Base-by-base conservation (phyloP, 176 grass and related monocot genomes). In the Oryza officinalis region DNA sequence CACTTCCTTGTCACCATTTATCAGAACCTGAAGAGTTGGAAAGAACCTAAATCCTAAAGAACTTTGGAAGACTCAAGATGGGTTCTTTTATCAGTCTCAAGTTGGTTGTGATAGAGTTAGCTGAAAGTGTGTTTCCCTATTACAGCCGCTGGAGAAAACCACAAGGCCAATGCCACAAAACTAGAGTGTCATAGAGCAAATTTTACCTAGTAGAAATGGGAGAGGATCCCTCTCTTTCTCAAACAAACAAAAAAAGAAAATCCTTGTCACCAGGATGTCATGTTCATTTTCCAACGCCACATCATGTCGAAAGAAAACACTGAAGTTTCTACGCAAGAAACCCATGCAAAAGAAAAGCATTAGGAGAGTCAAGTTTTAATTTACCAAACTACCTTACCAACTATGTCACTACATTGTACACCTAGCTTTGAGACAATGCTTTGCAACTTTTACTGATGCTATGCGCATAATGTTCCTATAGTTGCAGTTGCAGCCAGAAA, bases 351-450 rank as follows among this genome's bases (percentile, higher is more conserved):
- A 6, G 17, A 31, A 63, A 83, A 64, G 25, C 22, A 52, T 30
- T 77, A 43, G 5, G 31, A 72, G 73, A 32, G 50, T 54, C 4
- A 65, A 50, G 10, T 77, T 23, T 40, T 37, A 49, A 52, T 72
- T 35, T 64, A 65, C 38, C 23, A 71, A 81, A 89, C 10, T 13
- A 64, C 43, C 50, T 64, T 11, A 43, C 54, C 20, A 82, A 45
- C 10, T 50, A 52, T 13, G 18, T 85, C 10, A 11, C 37, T 54
- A 85, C 49, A 89, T 71, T 71, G 31, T 57, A 84, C 66, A 83
- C 7, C 74, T 43, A n/a, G 22, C 44, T 40, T 69, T 72, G 57
- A 28, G 41, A 50, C n/a, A 63, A 10, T 60, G 70, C 45, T 43
- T 57, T 69, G 33, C 33, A 23, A 43, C 61, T 67, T 40, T 5